phyloP scores from a whole-genome alignment of 805 yeast genomes.

The Jamesozyma hellenica region DNA sequence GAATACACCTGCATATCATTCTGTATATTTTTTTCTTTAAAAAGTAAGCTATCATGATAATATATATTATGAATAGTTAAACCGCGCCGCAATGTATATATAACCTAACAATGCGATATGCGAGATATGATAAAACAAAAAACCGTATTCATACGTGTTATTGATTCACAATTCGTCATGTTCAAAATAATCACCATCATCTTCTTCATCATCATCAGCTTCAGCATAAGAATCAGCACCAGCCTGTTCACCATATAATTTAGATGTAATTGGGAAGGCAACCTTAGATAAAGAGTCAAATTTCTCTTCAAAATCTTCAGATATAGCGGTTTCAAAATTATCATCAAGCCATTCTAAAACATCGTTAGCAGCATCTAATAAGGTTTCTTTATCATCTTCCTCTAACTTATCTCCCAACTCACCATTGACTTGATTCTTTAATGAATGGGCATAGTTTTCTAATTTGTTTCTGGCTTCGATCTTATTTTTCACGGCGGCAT shows the following conservation, averaged over 20 bases:
- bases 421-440: slow-evolving; percentile 61
- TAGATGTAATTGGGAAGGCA: slow-evolving; percentile 88
- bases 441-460: slow-evolving; percentile 79
- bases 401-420: slow-evolving; percentile 66
- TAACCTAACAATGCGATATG: too few species aligned
- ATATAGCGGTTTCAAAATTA: slow-evolving; percentile 73
- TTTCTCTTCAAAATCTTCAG: slow-evolving; percentile 91
- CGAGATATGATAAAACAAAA: too few species aligned
- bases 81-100: background rate
- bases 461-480: slow-evolving; percentile 80
- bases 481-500: slow-evolving; percentile 70
- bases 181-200: slow-evolving; percentile 45
- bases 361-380: slow-evolving; percentile 80
- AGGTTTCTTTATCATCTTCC: slow-evolving; percentile 84
- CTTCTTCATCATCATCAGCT: slow-evolving; percentile 46
- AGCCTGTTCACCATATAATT: slow-evolving; percentile 53
- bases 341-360: slow-evolving; percentile 82
- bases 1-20: background rate
- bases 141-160: too few species aligned
- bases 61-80: background rate
- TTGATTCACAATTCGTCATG: slow-evolving; percentile 53
- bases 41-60: background rate
- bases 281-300: slow-evolving; percentile 68
- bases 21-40: background rate
- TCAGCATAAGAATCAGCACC: slow-evolving; percentile 37